Conservation (phyloP, 139 green algal species). For the Chlamydomonas incerta region DNA sequence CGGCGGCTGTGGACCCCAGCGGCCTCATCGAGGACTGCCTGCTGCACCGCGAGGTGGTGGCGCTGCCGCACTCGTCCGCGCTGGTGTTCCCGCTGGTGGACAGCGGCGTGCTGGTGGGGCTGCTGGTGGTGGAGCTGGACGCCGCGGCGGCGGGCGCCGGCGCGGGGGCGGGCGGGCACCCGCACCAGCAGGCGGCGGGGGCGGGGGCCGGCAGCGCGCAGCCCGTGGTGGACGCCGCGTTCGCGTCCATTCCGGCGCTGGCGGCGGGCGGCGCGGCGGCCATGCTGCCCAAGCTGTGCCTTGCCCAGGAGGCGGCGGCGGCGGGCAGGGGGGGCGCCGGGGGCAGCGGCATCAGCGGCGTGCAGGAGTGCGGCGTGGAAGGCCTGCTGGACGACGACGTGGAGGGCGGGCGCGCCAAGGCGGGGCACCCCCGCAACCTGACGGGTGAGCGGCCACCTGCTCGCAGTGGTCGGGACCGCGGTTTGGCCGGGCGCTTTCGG, state of each 20-base stretch:
- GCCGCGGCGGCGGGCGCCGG: neutral
- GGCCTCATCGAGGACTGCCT: slow-evolving; percentile 64
- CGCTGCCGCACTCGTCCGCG: slow-evolving; percentile 64
- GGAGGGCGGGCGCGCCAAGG: neutral
- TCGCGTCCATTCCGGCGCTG: no score
- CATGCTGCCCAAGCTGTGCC: slow-evolving; percentile 2
- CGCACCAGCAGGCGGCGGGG: no score
- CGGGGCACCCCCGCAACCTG: neutral
- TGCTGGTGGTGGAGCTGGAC: slow-evolving; percentile 58
- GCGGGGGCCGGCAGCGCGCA: neutral
- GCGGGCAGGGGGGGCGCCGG: neutral
- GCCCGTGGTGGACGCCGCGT: no score
- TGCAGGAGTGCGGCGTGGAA: neutral
- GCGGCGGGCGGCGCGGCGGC: neutral
- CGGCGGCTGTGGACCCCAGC: slow-evolving; percentile 13
- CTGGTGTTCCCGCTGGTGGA: slow-evolving; percentile 74
- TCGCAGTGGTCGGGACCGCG: no score
- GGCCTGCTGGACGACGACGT: neutral
- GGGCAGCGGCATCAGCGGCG: neutral
- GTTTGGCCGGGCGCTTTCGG: no score
- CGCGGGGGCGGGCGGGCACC: neutral
- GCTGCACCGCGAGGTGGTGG: slow-evolving; percentile 63
- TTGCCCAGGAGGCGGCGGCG: neutral
- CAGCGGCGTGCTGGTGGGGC: slow-evolving; percentile 64
- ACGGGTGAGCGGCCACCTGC: slow-evolving; percentile 2